These are phyloP conservation scores for Bisporella sp. DNA, from an alignment of 2,329 filamentous ascomycete genomes.

Conservation along the genomic window DNA sequence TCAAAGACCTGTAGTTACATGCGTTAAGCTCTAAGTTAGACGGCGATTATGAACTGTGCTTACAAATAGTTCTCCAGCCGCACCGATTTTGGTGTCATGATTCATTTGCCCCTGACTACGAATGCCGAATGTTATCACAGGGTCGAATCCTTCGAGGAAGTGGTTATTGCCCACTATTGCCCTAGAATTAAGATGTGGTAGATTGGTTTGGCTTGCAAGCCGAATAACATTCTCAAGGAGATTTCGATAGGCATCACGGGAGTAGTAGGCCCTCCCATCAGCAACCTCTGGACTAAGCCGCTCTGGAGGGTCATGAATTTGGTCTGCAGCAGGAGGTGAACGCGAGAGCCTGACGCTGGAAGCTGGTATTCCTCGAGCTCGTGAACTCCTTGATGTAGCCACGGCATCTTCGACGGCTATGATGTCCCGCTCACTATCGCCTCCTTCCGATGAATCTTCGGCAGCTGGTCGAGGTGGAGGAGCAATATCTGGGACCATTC, in stretches of 20 bases:
- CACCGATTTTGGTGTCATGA: slow-evolving; percentile 21
- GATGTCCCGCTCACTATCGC: background rate
- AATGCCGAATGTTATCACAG: slow-evolving; percentile 11
- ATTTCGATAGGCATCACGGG: slow-evolving; percentile 5
- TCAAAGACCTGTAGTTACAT: slow-evolving; percentile 33
- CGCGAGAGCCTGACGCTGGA: slow-evolving; percentile 1
- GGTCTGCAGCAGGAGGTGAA: background rate
- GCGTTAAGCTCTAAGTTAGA: background rate
- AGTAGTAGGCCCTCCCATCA: background rate
- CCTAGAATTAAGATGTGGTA: slow-evolving; percentile 5
- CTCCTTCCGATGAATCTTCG: background rate
- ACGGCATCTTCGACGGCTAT: background rate
- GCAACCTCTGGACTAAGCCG: background rate
- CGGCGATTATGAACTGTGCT: slow-evolving; percentile 5
- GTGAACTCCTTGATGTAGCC: slow-evolving; percentile 1
- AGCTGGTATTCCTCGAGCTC: background rate
- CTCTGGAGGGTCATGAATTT: slow-evolving; percentile 1
- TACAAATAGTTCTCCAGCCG: slow-evolving; percentile 24
- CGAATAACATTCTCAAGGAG: slow-evolving; percentile 13
- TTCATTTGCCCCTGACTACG: slow-evolving; percentile 13
- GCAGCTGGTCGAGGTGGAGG: background rate
- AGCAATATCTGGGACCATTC: background rate
- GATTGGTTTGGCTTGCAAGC: slow-evolving; percentile 5
- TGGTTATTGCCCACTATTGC: background rate
- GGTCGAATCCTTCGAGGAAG: slow-evolving; percentile 6